Evolutionary conservation across 106 monocot species (phyloP).

Genomic region (Acorus calamus): DNA sequence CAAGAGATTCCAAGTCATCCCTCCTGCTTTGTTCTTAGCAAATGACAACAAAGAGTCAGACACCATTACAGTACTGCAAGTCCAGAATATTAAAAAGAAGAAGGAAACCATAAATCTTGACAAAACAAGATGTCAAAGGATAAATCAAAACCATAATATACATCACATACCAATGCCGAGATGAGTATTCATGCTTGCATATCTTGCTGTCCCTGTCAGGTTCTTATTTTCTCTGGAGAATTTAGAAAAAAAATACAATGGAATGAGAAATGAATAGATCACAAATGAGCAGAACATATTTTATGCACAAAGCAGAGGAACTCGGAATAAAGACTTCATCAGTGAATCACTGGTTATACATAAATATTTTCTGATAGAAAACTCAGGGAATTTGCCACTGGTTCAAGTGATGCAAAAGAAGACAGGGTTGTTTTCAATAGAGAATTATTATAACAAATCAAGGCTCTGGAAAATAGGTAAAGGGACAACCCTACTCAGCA

Average conservation of each 20-base stretch:
- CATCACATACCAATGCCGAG: slow-evolving; percentile 74
- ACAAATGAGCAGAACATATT: no score
- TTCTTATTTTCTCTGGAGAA: slow-evolving; percentile 88
- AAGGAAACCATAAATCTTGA: background rate
- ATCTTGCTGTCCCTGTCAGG: slow-evolving; percentile 97
- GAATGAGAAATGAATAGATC: no score
- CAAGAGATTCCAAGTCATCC: slow-evolving; percentile 97
- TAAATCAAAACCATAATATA: slow-evolving; percentile 1
- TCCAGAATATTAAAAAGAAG: background rate
- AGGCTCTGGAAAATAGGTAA: no score
- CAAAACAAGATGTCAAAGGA: background rate
- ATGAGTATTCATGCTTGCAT: slow-evolving; percentile 94
- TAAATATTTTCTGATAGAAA: no score
- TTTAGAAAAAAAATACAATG: background rate
- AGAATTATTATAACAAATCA: no score
- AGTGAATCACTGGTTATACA: no score
- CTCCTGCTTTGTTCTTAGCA: slow-evolving; percentile 90
- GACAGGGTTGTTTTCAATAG: no score
- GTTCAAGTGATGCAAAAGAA: no score
- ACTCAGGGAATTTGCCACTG: no score
- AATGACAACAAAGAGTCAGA: slow-evolving; percentile 2
- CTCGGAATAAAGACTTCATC: no score
- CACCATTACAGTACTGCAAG: background rate
- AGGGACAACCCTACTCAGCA: no score
- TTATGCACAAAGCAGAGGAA: no score